These are phyloP conservation scores for Populus davidiana DNA, from an alignment of 345 rosid species.

Conservation along the genomic window DNA sequence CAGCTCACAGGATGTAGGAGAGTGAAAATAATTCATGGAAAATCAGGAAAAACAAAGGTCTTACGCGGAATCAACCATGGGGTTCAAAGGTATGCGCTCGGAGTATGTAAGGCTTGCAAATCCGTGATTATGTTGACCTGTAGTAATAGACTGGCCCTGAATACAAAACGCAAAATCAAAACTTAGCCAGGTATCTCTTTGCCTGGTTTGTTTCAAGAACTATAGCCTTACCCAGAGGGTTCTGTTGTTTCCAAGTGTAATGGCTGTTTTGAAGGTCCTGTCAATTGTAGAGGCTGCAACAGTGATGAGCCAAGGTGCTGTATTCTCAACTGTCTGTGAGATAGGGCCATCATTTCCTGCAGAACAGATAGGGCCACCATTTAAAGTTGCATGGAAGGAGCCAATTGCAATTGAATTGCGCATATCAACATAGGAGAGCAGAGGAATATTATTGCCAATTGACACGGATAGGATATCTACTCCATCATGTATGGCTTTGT, in stretches of 20 bases:
- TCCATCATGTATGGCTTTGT: conserved; percentile 56
- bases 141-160: conserved; percentile 35
- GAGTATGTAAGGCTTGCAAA: conserved; percentile 36
- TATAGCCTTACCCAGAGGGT: conserved; percentile 33
- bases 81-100: conserved; percentile 31
- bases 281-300: conserved; percentile 37
- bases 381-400: conserved; percentile 32
- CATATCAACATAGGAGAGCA: conserved; percentile 28
- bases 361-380: conserved; percentile 18
- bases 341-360: conserved; percentile 38
- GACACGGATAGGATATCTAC: conserved; percentile 59
- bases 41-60: conserved; percentile 1
- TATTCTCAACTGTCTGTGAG: conserved; percentile 24
- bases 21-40: neutral
- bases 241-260: conserved; percentile 11
- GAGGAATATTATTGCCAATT: conserved; percentile 36
- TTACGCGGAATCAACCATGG: conserved; percentile 20
- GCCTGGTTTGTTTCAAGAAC: neutral
- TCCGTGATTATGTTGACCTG: conserved; percentile 10
- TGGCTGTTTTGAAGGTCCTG: conserved; percentile 19
- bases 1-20: neutral
- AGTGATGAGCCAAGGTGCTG: conserved; percentile 38
- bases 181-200: neutral
- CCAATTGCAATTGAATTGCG: conserved; percentile 30
- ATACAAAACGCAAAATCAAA: neutral